Conservation (phyloP, 1,284 basidiomycete genomes). For the Heterobasidion irregulare region DNA sequence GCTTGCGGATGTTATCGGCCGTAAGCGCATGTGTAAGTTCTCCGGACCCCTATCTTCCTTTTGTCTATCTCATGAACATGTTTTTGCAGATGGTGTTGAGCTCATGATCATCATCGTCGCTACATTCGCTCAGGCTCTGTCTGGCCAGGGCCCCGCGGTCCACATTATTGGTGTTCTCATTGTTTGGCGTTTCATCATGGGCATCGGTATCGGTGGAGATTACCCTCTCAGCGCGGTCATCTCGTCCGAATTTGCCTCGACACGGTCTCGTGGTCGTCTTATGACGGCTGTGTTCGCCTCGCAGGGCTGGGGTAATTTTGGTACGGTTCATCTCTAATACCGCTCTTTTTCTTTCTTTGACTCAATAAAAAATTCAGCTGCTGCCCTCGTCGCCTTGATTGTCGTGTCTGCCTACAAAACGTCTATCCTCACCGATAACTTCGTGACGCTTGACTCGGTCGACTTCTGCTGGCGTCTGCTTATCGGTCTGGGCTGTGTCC, state of each 20-base stretch:
- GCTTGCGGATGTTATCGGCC: constrained; percentile 63
- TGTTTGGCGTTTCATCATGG: constrained; percentile 62
- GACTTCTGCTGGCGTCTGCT: constrained; percentile 65
- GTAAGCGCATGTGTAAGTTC: constrained; percentile 62
- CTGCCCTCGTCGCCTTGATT: constrained; percentile 64
- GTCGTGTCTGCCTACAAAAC: constrained; percentile 64
- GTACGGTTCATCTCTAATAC: constrained; percentile 24
- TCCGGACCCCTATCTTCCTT: constrained; percentile 10
- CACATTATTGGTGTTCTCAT: constrained; percentile 67
- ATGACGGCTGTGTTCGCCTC: constrained; percentile 66
- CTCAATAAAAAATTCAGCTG: constrained; percentile 27
- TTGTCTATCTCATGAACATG: constrained; percentile 12
- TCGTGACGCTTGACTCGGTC: constrained; percentile 33
- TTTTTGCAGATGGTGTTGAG: constrained; percentile 57
- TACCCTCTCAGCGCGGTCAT: constrained; percentile 62
- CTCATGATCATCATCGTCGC: constrained; percentile 64
- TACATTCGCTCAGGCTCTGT: constrained; percentile 54
- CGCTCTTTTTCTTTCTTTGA: constrained; percentile 12
- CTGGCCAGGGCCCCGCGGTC: constrained; percentile 51
- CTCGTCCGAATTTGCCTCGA: constrained; percentile 72
- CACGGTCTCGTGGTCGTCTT: constrained; percentile 62
- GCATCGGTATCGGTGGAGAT: constrained; percentile 68
- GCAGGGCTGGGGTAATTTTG: constrained; percentile 66
- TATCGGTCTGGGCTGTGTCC: constrained; percentile 65
- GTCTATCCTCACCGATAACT: constrained; percentile 42